phyloP scores from a whole-genome alignment of 305 asterid species.

The Fraxinus baroniana region DNA sequence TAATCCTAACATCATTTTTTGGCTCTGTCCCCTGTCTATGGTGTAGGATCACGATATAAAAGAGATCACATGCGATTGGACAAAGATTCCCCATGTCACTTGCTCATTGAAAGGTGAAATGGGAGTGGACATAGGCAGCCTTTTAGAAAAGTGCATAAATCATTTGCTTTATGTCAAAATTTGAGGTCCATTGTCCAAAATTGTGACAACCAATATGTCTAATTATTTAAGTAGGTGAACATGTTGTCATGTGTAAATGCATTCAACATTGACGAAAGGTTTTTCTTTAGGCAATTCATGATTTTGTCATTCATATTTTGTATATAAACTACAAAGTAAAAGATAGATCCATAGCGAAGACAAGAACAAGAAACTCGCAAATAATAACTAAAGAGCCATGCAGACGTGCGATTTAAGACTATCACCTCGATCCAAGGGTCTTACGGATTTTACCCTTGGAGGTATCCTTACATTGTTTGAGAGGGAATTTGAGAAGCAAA shows the following conservation, averaged over 20 bases:
- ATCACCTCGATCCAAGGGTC: neutral
- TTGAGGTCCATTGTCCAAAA: neutral
- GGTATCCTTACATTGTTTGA: neutral
- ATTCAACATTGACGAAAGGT: neutral
- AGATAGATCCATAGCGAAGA: neutral
- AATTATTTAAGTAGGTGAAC: neutral
- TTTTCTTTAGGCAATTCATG: neutral
- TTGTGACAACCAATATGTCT: neutral
- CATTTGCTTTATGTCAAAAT: neutral
- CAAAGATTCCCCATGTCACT: neutral
- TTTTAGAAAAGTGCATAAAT: neutral
- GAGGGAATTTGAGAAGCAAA: neutral
- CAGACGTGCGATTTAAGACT: neutral
- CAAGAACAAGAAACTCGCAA: neutral
- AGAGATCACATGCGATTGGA: neutral
- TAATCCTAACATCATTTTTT: no score
- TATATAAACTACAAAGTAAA: neutral
- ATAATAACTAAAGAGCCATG: neutral
- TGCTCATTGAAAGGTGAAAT: neutral
- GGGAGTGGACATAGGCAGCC: neutral
- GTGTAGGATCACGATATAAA: neutral
- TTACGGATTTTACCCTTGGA: neutral
- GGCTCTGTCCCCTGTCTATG: no score
- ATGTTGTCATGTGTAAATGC: neutral
- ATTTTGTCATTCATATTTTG: neutral